A percentile compares a stretch with the other conserved stretches of the same genome.
These are phyloP conservation scores for Fusarium coffeatum DNA, from an alignment of 2,329 filamentous ascomycete genomes.

Conservation along the genomic window DNA sequence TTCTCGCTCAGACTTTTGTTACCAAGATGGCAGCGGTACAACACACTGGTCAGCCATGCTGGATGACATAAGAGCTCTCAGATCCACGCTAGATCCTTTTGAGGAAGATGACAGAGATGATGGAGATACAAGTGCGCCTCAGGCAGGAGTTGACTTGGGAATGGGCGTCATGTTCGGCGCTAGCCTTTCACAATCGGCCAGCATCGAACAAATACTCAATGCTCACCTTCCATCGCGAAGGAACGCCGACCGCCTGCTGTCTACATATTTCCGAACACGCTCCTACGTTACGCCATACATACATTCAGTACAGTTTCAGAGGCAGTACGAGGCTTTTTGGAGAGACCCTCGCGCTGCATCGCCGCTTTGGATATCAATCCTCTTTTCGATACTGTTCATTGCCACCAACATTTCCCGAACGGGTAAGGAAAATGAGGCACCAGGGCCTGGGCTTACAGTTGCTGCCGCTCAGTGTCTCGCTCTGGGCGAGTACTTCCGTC, in stretches of 20 bases:
- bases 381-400: slow-evolving; percentile 1
- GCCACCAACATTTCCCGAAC: neutral
- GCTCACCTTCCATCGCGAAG: neutral
- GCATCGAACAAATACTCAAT: neutral
- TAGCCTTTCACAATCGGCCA: neutral
- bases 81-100: neutral
- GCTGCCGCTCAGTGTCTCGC: neutral
- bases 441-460: neutral
- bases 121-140: neutral
- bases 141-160: neutral
- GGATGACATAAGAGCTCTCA: neutral
- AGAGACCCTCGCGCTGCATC: neutral
- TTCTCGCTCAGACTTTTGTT: neutral
- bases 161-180: neutral
- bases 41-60: slow-evolving; percentile 6
- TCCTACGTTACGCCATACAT: neutral
- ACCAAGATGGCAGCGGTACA: neutral
- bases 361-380: neutral
- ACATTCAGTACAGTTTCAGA: neutral
- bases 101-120: neutral
- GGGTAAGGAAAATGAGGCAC: neutral
- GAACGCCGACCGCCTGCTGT: neutral
- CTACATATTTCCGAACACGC: neutral
- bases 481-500: neutral
- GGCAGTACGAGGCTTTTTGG: slow-evolving; percentile 3